phyloP scores from a whole-genome alignment of 306 rosid genomes.

The Lathyrus oleraceus region DNA sequence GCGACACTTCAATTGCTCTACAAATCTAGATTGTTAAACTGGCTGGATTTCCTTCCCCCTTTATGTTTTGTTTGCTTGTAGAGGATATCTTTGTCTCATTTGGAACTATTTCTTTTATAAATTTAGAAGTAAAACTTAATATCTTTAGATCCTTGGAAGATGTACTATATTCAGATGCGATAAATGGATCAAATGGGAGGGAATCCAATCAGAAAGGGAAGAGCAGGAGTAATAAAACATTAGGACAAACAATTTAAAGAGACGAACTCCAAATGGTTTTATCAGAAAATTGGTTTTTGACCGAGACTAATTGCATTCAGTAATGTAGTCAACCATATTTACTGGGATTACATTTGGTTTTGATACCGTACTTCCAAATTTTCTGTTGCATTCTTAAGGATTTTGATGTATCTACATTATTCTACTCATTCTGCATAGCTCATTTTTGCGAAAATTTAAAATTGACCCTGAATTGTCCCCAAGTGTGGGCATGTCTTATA shows the following conservation, averaged over 20 bases:
- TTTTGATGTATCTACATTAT: conserved; percentile 13
- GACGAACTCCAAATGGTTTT: conserved; percentile 4
- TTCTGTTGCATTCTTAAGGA: background rate
- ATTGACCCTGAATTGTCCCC: background rate
- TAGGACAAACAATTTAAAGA: background rate
- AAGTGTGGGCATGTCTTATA: background rate
- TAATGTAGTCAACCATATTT: background rate
- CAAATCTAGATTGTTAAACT: conserved; percentile 32
- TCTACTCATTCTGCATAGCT: background rate
- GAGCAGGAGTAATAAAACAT: background rate
- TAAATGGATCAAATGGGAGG: background rate
- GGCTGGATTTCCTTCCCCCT: conserved; percentile 1
- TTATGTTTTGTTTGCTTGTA: background rate
- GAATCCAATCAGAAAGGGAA: background rate
- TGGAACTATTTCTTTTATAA: conserved; percentile 10
- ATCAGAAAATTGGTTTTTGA: background rate
- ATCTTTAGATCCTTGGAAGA: conserved; percentile 18
- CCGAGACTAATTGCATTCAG: conserved; percentile 8
- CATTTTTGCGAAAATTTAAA: conserved; percentile 9
- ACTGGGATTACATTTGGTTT: background rate
- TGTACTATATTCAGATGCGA: background rate
- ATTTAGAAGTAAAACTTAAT: conserved; percentile 1
- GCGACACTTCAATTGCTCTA: background rate
- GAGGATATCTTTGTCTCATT: background rate
- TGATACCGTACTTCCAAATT: background rate